Evolutionary conservation across 139 green algal genomes (phyloP), one percentile per base, ranked within the genome.

Genomic region (Chlorella sp.): DNA sequence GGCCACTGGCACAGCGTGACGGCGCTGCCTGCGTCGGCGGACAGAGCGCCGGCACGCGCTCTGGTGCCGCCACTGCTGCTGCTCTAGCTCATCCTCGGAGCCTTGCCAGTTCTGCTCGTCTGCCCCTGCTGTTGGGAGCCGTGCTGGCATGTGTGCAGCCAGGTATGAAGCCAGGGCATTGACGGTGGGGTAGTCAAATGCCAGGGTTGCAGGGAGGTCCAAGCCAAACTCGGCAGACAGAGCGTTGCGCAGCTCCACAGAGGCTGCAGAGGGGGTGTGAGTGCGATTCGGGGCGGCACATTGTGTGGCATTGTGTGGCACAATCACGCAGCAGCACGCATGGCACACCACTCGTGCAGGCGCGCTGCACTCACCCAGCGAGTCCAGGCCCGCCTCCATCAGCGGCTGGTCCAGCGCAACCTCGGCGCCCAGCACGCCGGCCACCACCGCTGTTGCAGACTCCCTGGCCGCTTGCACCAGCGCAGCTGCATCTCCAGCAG

Each of bases 141-240:
- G n/a, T n/a, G n/a, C n/a, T n/a, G n/a, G n/a, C n/a, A 75, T 38
- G 38, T 67, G 69, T 6, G 46, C 27, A 29, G 65, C 53, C 69
- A 75, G 53, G 33, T 43, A 66, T 17, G 53, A 53, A 0, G 69
- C 51, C 53, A 94, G 72, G 3, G 77, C 70, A 0, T 43, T 42
- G 15, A 86, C 60, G 1, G 82, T 89, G 23, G 89, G 89, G 68
- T 90, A 86, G 76, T 94, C 89, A 53, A 91, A 92, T 0, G 88
- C 45, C 5, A 77, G 66, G 0, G 87, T 91, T 25, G 71, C 67
- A 0, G 84, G 74, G 33, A 91, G 74, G 17, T 77, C 42, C 11
- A 81, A 8, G 1, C 48, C 72, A 35, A 87, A 76, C 1, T 8
- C 27, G 31, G 53, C 23, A 5, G 59, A 23, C 0, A 89, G 29